Evolutionary conservation across 345 rosid genomes (phyloP), one percentile per base, ranked within the genome.

Genomic region (Adansonia digitata): DNA sequence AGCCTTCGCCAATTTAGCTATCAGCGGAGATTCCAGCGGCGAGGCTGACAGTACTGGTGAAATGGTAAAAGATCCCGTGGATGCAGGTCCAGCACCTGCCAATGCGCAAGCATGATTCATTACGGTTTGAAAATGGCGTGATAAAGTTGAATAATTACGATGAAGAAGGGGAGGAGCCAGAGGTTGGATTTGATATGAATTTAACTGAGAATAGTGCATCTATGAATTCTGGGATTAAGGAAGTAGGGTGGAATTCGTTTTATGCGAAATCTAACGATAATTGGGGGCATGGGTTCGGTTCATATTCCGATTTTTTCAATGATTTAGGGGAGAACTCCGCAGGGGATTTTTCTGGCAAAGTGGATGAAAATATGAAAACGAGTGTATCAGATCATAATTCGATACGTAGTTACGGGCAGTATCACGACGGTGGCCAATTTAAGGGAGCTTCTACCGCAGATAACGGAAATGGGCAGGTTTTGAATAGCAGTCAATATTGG

Each of bases 191-290:
- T 40, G 88, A 83, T 46, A 31, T 76, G 4, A 40, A 31, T 34
- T 65, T 64, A 46, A 64, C 78, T 75, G 77, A 85, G 53, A 73
- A 72, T 52, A 55, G 42, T 76, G 97, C 81, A 77, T 75, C 91
- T n/a, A 57, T 43, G 42, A 77, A 78, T 76, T 79, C 84, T 48
- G 89, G 86, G 77, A 86, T 87, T 81, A 92, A 87, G 87, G 91
- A 90, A 86, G 85, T 93, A 48, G 98, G 91, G 6, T 96, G 99
- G 99, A 87, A 85, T 75, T 91, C 97, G 0, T 89, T 96, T 81
- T 80, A 81, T 81, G 89, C 90, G 3, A 96, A 90, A 81, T 81
- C 86, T 8, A 74, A 70, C 0, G 85, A 77, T 7, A 85, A 82
- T 68, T 89, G 85, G 45, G 79, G 61, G 75, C 76, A 81, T 75